Percentiles rank a stretch among this genome's conserved stretches.
Evolutionary conservation across 108 stramenopile genomes (phyloP).

Genomic region (Seminavis robusta): DNA sequence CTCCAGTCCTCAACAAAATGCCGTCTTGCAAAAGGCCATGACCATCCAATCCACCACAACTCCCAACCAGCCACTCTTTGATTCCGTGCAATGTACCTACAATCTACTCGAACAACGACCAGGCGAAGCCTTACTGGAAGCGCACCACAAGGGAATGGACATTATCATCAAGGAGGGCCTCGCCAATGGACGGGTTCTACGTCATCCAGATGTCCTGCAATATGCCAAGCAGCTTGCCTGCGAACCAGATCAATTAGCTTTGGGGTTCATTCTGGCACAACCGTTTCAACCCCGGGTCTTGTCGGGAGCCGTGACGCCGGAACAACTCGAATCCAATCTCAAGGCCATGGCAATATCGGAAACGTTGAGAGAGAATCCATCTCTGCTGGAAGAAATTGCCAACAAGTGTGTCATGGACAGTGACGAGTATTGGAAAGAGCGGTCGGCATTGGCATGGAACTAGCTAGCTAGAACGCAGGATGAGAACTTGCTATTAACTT

Average conservation of each 20-base stretch:
- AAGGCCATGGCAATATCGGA: constrained; percentile 37
- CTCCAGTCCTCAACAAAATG: constrained; percentile 57
- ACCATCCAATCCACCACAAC: constrained; percentile 23
- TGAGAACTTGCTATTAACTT: too few species aligned
- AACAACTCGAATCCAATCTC: constrained; percentile 62
- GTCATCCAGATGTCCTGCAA: constrained; percentile 21
- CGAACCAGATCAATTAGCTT: constrained; percentile 62
- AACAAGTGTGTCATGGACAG: constrained; percentile 40
- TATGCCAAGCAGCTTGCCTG: constrained; percentile 37
- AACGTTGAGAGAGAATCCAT: constrained; percentile 24
- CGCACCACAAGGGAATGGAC: constrained; percentile 56
- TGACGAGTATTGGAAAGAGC: constrained; percentile 63
- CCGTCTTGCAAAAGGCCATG: constrained; percentile 54
- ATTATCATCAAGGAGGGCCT: constrained; percentile 83
- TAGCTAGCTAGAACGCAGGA: constrained; percentile 2
- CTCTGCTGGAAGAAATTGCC: constrained; percentile 50
- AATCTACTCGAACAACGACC: constrained; percentile 73
- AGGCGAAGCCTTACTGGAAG: constrained; percentile 39
- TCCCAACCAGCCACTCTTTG: constrained; percentile 47
- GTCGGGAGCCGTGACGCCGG: constrained; percentile 64
- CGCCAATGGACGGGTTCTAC: constrained; percentile 67
- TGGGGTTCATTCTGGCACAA: constrained; percentile 67
- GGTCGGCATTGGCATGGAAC: constrained; percentile 64
- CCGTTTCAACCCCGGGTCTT: constrained; percentile 68
- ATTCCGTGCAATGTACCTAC: constrained; percentile 82